Base-by-base conservation (phyloP, 2,329 filamentous ascomycete genomes). In the Diaporthe vexans region DNA sequence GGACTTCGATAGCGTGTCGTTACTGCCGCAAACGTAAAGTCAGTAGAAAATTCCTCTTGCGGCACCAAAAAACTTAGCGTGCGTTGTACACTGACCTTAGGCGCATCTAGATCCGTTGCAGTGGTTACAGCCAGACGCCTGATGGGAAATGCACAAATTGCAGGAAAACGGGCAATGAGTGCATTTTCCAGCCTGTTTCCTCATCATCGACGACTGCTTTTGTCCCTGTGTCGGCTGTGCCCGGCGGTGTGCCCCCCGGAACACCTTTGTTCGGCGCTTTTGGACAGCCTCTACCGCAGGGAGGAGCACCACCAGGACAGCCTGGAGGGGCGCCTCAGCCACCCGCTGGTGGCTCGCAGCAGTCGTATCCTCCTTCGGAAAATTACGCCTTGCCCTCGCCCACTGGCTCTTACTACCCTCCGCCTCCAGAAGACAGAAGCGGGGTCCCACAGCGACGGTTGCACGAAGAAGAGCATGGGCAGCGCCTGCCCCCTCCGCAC, bases 11-110 rank as follows among this genome's bases (percentile, higher is more conserved):
- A 77, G 89, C 89, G 5, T 91, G 89, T 79, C 85, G 87, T 71
- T 91, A 91, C 76, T 91, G 89, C 79, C 83, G 89, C n/a, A 90
- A 90, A 80, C 84, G 89, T 79, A 91, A 91, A 87, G 89, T 91
- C 78, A 78, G 74, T 74, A 65, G n/a, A 48, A 56, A 54, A 37
- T 11, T 37, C 48, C 24, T 7, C 4, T 24, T 11, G 24, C 26
- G 21, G 33, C 24, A n/a, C 26, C 19, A 2, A 4, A 21, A 79
- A 54, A 58, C 71, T 40, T 59, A 54, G 37, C 52, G 9, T 24
- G 48, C 21, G 43, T 46, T 35, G 13, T 70, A 29, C 33, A 51
- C 63, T 74, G 40, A 74, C 68, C 54, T 33, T 40, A 9, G 7
- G 15, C 17, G 26, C 29, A 17, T 40, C 24, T 74, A 91, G 89